phyloP scores from a whole-genome alignment of 768 basidiomycete species.

The Suillus subluteus region DNA sequence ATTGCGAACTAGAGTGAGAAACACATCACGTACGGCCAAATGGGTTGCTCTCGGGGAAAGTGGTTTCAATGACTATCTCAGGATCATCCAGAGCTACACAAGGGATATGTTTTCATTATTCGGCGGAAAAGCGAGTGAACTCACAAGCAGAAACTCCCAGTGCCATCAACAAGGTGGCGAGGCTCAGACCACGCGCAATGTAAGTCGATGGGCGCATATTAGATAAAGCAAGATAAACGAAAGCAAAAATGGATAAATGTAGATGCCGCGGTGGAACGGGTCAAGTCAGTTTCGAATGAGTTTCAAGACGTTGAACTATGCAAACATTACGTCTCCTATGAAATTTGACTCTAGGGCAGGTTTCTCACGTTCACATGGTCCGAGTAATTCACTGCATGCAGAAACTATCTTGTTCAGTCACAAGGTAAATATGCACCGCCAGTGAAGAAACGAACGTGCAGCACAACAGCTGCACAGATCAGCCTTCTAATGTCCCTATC shows the following conservation, averaged over 20 bases:
- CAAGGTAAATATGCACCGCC: background rate
- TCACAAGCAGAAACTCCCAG: constrained; percentile 35
- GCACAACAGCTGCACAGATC: background rate
- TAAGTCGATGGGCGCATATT: constrained; percentile 40
- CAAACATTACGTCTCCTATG: constrained; percentile 30
- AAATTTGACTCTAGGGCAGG: constrained; percentile 32
- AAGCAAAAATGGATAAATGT: background rate
- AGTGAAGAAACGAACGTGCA: background rate
- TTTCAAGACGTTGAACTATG: background rate
- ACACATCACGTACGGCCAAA: constrained; percentile 67
- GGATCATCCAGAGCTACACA: constrained; percentile 44
- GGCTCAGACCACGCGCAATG: constrained; percentile 29
- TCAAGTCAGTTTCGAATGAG: constrained; percentile 2
- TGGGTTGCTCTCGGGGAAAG: constrained; percentile 72
- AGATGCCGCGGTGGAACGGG: constrained; percentile 2
- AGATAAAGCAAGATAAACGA: constrained; percentile 7
- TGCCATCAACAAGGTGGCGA: constrained; percentile 31
- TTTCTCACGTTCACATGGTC: constrained; percentile 5
- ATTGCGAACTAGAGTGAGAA: background rate
- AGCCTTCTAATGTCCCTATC: background rate
- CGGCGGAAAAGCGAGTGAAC: constrained; percentile 14
- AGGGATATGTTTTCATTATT: background rate
- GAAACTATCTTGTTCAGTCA: background rate
- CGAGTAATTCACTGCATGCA: background rate
- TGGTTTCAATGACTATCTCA: constrained; percentile 55